A percentile compares a stretch with the other conserved stretches of the same genome.
Evolutionary conservation across 495 filamentous ascomycete species (phyloP).

Genomic region (Aspergillus nanangensis): DNA sequence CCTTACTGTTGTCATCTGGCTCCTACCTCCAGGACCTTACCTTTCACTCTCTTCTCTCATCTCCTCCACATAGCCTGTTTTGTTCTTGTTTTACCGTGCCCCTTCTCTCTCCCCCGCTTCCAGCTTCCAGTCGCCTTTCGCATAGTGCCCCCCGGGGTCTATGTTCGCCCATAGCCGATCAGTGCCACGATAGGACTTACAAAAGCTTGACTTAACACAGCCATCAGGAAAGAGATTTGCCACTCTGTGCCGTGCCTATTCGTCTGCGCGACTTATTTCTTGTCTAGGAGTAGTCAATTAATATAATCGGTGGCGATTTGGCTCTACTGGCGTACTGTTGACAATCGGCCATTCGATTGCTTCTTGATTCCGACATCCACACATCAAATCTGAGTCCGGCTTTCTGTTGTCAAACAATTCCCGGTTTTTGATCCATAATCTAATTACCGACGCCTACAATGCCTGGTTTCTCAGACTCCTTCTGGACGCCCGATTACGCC

Average conservation of each 20-base stretch:
- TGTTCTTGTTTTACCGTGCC: slow-evolving; percentile 7
- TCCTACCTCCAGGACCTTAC: slow-evolving; percentile 7
- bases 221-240: slow-evolving; percentile 5
- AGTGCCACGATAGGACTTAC: slow-evolving; percentile 2
- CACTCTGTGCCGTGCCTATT: slow-evolving; percentile 4
- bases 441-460: slow-evolving; percentile 43
- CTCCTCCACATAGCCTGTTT: slow-evolving; percentile 3
- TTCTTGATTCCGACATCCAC: no score
- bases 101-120: neutral
- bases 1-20: slow-evolving; percentile 3
- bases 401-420: no score
- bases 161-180: slow-evolving; percentile 6
- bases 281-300: neutral
- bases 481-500: slow-evolving; percentile 94
- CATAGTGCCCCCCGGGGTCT: slow-evolving; percentile 7
- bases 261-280: neutral
- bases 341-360: neutral
- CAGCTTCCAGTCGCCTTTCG: slow-evolving; percentile 6
- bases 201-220: neutral
- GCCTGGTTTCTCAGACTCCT: slow-evolving; percentile 88
- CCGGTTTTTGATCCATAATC: no score
- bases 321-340: neutral
- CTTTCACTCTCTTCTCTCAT: slow-evolving; percentile 8
- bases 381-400: no score
- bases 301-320: no score